Evolutionary conservation across 352 stramenopile species (phyloP).

Genomic region (Globisporangium spiculum): DNA sequence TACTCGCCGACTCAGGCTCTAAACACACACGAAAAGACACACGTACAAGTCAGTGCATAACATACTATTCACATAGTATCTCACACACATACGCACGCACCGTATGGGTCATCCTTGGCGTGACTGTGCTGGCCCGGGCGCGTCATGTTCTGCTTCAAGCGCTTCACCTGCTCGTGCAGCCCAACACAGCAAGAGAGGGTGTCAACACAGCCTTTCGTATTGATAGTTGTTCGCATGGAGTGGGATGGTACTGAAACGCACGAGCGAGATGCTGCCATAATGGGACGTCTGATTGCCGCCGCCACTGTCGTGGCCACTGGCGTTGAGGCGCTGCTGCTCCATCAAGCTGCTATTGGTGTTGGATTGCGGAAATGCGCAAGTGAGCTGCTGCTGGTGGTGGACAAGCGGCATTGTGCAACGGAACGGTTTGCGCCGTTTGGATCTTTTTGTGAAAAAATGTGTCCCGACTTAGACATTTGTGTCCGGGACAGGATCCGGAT

Average conservation of each 20-base stretch:
- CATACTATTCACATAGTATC: neutral
- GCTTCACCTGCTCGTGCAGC: slow-evolving; percentile 16
- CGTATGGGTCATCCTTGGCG: neutral
- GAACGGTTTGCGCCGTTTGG: neutral
- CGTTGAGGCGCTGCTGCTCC: slow-evolving; percentile 18
- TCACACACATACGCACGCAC: neutral
- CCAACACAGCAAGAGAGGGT: neutral
- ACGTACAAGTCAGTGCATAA: neutral
- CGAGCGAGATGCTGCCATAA: slow-evolving; percentile 40
- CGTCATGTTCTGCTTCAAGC: slow-evolving; percentile 22
- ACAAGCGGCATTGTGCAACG: neutral
- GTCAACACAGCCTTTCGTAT: neutral
- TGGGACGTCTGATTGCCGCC: slow-evolving; percentile 4
- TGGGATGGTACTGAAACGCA: slow-evolving; percentile 12
- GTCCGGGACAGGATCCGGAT: neutral
- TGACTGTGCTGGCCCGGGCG: slow-evolving; percentile 3
- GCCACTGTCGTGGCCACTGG: neutral
- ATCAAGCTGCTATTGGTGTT: neutral
- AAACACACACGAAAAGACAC: neutral
- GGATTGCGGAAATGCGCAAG: neutral
- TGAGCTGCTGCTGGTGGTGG: neutral
- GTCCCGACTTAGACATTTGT: neutral
- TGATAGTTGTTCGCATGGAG: neutral
- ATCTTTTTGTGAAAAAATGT: neutral
- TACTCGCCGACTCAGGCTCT: slow-evolving; percentile 29